Evolutionary conservation across 495 filamentous ascomycete genomes (phyloP).

Genomic region (Podospora tetraspora): DNA sequence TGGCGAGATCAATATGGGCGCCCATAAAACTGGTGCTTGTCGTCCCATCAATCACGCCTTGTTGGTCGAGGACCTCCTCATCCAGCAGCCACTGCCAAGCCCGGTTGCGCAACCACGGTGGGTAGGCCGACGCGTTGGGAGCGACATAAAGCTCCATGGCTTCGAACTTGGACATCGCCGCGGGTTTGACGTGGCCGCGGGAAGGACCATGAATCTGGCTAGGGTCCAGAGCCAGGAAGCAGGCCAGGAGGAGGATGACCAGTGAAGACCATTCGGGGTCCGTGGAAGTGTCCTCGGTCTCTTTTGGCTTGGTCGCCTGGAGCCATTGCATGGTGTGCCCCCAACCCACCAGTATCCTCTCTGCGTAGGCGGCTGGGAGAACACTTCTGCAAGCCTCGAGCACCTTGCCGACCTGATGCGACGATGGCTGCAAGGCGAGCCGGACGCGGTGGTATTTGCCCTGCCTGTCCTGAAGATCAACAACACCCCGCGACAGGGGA

Average conservation of each 20-base stretch:
- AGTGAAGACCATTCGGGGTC: constrained; percentile 76
- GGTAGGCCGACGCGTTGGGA: constrained; percentile 49
- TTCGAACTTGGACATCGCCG: constrained; percentile 32
- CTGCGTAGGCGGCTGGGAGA: constrained; percentile 54
- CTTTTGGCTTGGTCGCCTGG: constrained; percentile 41
- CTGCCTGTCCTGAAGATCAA: constrained; percentile 60
- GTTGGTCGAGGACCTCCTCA: constrained; percentile 34
- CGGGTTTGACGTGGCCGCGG: not conserved
- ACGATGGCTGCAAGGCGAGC: constrained; percentile 60
- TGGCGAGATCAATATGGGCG: constrained; percentile 33
- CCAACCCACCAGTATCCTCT: constrained; percentile 65
- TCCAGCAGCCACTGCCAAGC: constrained; percentile 74
- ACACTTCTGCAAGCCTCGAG: constrained; percentile 59
- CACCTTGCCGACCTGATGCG: constrained; percentile 52
- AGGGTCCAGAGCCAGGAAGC: constrained; percentile 38
- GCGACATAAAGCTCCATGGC: constrained; percentile 34
- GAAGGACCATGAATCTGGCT: not conserved
- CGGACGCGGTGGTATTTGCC: constrained; percentile 59
- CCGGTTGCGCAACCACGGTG: constrained; percentile 60
- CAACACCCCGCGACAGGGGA: constrained; percentile 47
- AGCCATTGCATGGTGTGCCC: constrained; percentile 73
- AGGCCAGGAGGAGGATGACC: constrained; percentile 61
- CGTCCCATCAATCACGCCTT: constrained; percentile 11
- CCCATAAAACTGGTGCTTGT: constrained; percentile 39
- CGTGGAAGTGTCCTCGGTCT: constrained; percentile 19